These are phyloP conservation scores for Boletus rufocinnamomeus DNA, from an alignment of 768 basidiomycete species.

Conservation along the genomic window DNA sequence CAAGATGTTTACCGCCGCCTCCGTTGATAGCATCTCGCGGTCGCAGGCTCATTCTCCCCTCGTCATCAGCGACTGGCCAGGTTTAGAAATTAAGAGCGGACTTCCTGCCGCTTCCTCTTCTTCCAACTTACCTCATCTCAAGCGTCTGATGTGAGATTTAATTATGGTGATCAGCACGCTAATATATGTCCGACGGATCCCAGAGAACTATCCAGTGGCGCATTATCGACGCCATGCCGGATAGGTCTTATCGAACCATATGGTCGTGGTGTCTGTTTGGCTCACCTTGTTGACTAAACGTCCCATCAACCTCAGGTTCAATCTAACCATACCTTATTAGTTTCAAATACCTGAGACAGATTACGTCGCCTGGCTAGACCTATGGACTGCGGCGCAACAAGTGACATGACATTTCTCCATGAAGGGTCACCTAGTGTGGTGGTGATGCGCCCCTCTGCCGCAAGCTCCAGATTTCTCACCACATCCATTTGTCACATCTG, in stretches of 20 bases:
- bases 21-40: not conserved
- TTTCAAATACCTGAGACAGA: conserved; percentile 3
- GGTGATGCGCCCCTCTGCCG: conserved; percentile 1
- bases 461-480: not conserved
- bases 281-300: conserved; percentile 3
- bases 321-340: conserved; percentile 8
- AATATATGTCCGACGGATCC: conserved; percentile 1
- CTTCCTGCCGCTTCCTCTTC: not conserved
- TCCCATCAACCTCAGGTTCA: conserved; percentile 1
- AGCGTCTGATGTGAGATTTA: not conserved
- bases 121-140: conserved; percentile 13
- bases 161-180: conserved; percentile 12
- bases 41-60: not conserved
- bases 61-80: not conserved
- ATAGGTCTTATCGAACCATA: conserved; percentile 11
- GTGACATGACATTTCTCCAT: conserved; percentile 7
- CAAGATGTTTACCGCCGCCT: not conserved
- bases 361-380: conserved; percentile 1
- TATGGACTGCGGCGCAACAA: not conserved
- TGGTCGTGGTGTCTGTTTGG: not conserved
- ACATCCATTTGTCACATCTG: not conserved
- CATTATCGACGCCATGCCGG: conserved; percentile 8
- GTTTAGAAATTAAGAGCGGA: not conserved
- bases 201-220: conserved; percentile 2
- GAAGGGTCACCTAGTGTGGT: conserved; percentile 4